These are phyloP conservation scores for Chiua sp. DNA, from an alignment of 1,284 basidiomycete species.

Conservation along the genomic window DNA sequence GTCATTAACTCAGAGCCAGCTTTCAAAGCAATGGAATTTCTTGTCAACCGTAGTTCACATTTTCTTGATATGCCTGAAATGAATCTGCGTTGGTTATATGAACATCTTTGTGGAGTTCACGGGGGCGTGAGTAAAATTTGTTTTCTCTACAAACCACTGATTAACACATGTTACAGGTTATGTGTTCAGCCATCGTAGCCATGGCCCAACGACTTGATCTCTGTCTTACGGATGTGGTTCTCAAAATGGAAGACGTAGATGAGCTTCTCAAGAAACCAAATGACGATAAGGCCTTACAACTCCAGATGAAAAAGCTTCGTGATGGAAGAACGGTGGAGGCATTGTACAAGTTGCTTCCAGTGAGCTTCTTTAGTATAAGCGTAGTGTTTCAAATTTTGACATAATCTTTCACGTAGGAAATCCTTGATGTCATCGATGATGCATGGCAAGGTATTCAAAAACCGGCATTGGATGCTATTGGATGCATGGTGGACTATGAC, in stretches of 20 bases:
- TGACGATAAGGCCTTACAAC: no score
- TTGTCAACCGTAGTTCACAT: constrained; percentile 4
- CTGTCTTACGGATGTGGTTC: neutral
- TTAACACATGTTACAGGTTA: no score
- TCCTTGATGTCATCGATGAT: neutral
- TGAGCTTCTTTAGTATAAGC: neutral
- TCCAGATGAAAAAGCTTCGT: neutral
- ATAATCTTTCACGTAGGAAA: neutral
- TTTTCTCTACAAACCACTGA: no score
- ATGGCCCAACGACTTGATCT: no score
- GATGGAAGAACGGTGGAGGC: neutral
- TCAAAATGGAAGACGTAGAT: neutral
- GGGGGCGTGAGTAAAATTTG: constrained; percentile 4
- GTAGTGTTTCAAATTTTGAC: neutral
- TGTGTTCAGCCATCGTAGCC: no score
- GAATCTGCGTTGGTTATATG: constrained; percentile 7
- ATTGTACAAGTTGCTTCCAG: neutral
- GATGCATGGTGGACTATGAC: neutral
- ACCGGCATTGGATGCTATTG: neutral
- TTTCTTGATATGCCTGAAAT: constrained; percentile 16
- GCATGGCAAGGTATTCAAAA: neutral
- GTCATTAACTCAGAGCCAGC: constrained; percentile 3
- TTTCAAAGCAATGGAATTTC: constrained; percentile 1
- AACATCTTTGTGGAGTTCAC: constrained; percentile 8
- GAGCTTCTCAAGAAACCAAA: neutral